Percentiles rank a stretch among this genome's conserved stretches.
Conservation (phyloP, 768 basidiomycete species). For the Suillus luteus region DNA sequence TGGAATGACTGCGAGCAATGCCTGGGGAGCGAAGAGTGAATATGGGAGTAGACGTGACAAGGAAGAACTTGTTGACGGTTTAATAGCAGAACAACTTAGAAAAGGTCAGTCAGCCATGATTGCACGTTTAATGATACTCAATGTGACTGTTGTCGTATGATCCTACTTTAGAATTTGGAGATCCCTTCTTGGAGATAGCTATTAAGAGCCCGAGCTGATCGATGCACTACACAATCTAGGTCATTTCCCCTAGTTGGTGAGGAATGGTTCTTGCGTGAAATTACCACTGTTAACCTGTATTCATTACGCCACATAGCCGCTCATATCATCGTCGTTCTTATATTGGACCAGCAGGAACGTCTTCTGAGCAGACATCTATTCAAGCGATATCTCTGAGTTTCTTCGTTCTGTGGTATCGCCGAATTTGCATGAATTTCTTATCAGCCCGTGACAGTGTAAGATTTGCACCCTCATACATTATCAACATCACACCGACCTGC, state of each 20-base stretch:
- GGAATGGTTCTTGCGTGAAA: background rate
- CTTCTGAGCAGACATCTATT: background rate
- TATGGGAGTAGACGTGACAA: slow-evolving; percentile 51
- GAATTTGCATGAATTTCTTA: background rate
- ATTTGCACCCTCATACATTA: background rate
- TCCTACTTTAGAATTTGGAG: slow-evolving; percentile 19
- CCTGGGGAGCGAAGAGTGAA: slow-evolving; percentile 36
- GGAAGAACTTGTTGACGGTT: slow-evolving; percentile 54
- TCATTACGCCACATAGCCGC: background rate
- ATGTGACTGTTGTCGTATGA: background rate
- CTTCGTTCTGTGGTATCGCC: background rate
- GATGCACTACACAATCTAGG: background rate
- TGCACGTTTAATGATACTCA: background rate
- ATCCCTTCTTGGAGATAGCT: slow-evolving; percentile 49
- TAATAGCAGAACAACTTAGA: slow-evolving; percentile 53
- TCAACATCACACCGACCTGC: background rate
- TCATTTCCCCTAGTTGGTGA: slow-evolving; percentile 14
- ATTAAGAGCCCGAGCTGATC: slow-evolving; percentile 30
- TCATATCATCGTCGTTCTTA: background rate
- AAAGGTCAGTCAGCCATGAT: slow-evolving; percentile 43
- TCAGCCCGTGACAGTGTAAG: background rate
- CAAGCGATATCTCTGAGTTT: background rate
- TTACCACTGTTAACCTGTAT: background rate
- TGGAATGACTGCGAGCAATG: slow-evolving; percentile 21
- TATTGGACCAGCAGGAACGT: background rate